Base-by-base conservation (phyloP, 2,329 filamentous ascomycete genomes). In the Plectosphaerella cucumerina region DNA sequence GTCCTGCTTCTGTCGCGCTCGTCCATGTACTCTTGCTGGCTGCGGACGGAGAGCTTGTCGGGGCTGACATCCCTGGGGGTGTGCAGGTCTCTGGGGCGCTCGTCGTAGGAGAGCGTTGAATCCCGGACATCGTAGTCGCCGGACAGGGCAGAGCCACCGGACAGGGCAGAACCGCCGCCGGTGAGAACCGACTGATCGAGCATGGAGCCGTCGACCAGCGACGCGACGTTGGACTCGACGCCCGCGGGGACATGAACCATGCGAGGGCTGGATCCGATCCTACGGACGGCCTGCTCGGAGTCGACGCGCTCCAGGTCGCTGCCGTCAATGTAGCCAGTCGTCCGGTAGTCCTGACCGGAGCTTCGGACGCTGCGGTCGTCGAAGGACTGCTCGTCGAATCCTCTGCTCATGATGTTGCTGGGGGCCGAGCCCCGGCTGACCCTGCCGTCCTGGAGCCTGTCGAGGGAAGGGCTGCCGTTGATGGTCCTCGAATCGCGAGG, bases 161-260 rank as follows among this genome's bases (percentile, higher is more conserved):
- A 53, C 15, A 53, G 35, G 5, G 33, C 50, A 4, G 53, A 55
- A 15, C 49, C 52, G n/a, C 51, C 56, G 34, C 63, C 73, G 3
- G 84, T 92, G 49, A 96, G 65, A 12, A 86, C 81, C 2, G 90
- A 95, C 48, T 80, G 79, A 5, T 82, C 79, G 15, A 82, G 65
- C 66, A 79, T 73, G 0, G 90, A 93, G 17, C 91, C 90, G 59
- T 94, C 87, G 2, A 86, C 73, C 6, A 97, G 74, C 15, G 92
- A 97, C 8, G 93, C 93, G 11, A 97, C 92, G 10, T 88, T 89
- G 14, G 92, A 97, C 67, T 97, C 92, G 0, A 96, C 85, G 2
- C 81, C 90, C 33, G 84, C 64, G 2, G 82, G 83, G 23, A 37
- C 45, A 59, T 91, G 84, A 3, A 95, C 79, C 62, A 90, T 86